Base-by-base conservation (phyloP, 768 basidiomycete species). In the Pleurotus giganteus region DNA sequence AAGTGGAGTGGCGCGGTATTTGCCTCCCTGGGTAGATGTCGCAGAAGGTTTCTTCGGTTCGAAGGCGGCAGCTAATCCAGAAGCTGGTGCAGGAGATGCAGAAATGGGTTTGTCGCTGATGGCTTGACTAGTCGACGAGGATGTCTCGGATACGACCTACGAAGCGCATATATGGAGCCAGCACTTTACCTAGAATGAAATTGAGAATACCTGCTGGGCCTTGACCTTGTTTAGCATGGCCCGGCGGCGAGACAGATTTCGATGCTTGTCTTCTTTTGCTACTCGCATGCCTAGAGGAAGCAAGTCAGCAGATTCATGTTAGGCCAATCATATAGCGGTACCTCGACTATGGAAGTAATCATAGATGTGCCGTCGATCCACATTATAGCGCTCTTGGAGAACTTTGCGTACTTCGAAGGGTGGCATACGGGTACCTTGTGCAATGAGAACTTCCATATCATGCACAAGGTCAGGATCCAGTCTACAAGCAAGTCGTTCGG, bases 311-410 rank as follows among this genome's bases (percentile, higher is more conserved):
- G 19, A 36, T 12, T 23, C 15, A 19, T 24, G 9, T 36, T 19
- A 19, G 23, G 9, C 19, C 12, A 7, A 68, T 52, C 74, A 12
- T 2, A 39, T n/a, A 7, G 37, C 43, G 32, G 34, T 47, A 73
- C 77, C 78, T 73, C 75, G 68, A n/a, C 77, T 78, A 67, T 89
- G 88, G 69, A 87, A 89, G 66, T 89, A 89, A 68, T 89, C 88
- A 64, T 89, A 89, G 58, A 89, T 83, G 60, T 88, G 87, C 60
- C 88, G 72, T 59, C 88, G 75, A 65, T 89, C 87, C 55, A 88
- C 84, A 56, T 73, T 74, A 65, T 86, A 87, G 43, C 84, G 80
- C 63, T 83, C 79, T 68, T 89, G 88, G 29, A 89, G 80, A 57
- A 83, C 84, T 58, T 84, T 85, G 54, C 88, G 79, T 50, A 84